Base-by-base conservation (phyloP, 805 yeast genomes). In the Candida suzukii region DNA sequence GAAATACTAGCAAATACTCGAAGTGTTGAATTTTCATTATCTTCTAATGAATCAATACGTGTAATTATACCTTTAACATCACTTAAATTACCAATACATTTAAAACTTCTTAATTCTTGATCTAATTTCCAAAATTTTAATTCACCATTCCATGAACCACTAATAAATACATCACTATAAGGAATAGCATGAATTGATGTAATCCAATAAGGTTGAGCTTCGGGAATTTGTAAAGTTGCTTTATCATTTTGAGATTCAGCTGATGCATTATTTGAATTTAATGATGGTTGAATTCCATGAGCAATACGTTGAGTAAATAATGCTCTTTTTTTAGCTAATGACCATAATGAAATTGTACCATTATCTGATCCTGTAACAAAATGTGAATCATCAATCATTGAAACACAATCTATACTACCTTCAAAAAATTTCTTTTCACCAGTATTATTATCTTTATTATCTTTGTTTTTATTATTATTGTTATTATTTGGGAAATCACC, bases 321-420 rank as follows among this genome's bases (percentile, higher is more conserved):
- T 14, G 98, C 95, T 63, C 88, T 90, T 74, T 93, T 93, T 65
- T 88, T 88, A 21, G 86, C 80, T 43, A 83, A 65, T 2, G 96
- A 80, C 99, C 99, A 93, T 46, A 93, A 68, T n/a, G 86, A 67
- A 26, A 93, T 64, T 56, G 78, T 84, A 34, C 99, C 99, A 58
- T 90, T 91, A 58, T 93, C 99, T 14, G 95, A 82, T 4, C 98
- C 98, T 1, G 98, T 90, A 37, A 93, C 80, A 57, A 93, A 93
- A 59, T 85, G 88, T 22, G 88, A 77, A 61, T 90, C 95, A 62
- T 93, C 99, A 41, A 86, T 64, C 96, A 90, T 88, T 12, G 84
- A 68, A 27, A 90, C 93, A 55, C 85, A 82, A 52, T 91, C 98
- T 40, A 91, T 80, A 47, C 93, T 80, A 12, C 98, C 98, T 60